phyloP scores from a whole-genome alignment of 345 rosid species.

The Capsella bursapastoris region DNA sequence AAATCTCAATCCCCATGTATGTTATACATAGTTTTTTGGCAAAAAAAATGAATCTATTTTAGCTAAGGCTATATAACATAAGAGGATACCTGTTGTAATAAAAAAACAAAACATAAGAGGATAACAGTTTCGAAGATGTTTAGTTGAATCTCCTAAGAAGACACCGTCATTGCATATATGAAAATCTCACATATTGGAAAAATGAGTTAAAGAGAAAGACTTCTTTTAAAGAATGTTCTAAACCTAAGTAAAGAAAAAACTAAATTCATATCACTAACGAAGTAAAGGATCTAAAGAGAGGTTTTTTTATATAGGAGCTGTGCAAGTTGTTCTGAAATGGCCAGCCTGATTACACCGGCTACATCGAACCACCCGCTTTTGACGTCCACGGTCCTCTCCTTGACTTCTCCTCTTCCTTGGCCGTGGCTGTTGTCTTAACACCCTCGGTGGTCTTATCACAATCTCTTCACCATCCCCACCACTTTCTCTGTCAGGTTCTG shows the following conservation, averaged over 20 bases:
- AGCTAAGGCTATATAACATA: not conserved
- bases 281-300: constrained; percentile 20
- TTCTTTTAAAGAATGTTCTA: constrained; percentile 37
- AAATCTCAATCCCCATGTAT: constrained; percentile 10
- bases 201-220: constrained; percentile 10
- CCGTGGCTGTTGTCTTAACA: constrained; percentile 75
- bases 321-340: constrained; percentile 97
- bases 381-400: constrained; percentile 87
- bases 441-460: constrained; percentile 73
- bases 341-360: constrained; percentile 96
- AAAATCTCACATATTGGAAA: constrained; percentile 12
- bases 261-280: constrained; percentile 11
- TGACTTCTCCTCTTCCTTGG: constrained; percentile 90
- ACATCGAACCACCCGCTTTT: constrained; percentile 89
- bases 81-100: not conserved
- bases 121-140: not conserved
- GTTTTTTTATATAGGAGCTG: constrained; percentile 70
- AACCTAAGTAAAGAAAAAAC: constrained; percentile 17
- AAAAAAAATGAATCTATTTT: not conserved
- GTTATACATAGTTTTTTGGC: not conserved
- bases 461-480: constrained; percentile 50
- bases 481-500: constrained; percentile 55
- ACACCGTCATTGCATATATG: constrained; percentile 6
- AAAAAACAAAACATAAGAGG: not conserved
- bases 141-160: constrained; percentile 1